Evolutionary conservation across 2,329 filamentous ascomycete genomes (phyloP), one percentile per base, ranked within the genome.

Genomic region (Aspergillus sp.): DNA sequence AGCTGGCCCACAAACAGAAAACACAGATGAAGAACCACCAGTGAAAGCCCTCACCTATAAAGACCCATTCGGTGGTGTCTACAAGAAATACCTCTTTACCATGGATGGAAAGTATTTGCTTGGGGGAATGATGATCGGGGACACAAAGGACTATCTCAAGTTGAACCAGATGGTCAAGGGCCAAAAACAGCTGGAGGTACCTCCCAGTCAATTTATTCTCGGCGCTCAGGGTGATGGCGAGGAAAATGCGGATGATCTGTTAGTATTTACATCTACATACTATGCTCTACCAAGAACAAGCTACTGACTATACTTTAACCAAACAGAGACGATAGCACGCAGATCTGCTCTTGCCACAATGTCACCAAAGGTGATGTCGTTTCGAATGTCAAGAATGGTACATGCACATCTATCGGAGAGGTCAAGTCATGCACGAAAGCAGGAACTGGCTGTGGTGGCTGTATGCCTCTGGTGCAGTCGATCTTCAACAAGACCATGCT

Each of bases 111-210:
- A 94, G 63, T 91, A 91, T 57, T 73, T 95, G 1, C 79, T 95
- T 0, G 90, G 90, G n/a, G 90, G 90, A 4, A 95, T 95, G 88
- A 95, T 95, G 88, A 93, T 95, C 48, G 90, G 90, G 33, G 90
- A 95, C 58, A 94, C 88, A 0, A 85, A 80, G 50, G 90, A 95
- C 69, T 95, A 95, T 59, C 79, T 94, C 68, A 95, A 91, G 64
- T 71, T 95, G 19, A 87, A 94, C 1, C 86, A 88, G 1, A 82
- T 95, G 75, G 88, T 93, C 43, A 94, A 90, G 70, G 83, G 80
- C 52, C 86, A 89, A 60, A 94, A 90, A 62, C 73, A 76, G 49
- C 75, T 95, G 1, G 87, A 94, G 10, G 72, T 88, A 0, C 81
- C 88, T 0, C 90, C 90, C 0, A 82, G 85, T 39, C 82, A 95